A percentile compares a stretch with the other conserved stretches of the same genome.
phyloP scores from a whole-genome alignment of 768 basidiomycete species.

The Russula abietina region DNA sequence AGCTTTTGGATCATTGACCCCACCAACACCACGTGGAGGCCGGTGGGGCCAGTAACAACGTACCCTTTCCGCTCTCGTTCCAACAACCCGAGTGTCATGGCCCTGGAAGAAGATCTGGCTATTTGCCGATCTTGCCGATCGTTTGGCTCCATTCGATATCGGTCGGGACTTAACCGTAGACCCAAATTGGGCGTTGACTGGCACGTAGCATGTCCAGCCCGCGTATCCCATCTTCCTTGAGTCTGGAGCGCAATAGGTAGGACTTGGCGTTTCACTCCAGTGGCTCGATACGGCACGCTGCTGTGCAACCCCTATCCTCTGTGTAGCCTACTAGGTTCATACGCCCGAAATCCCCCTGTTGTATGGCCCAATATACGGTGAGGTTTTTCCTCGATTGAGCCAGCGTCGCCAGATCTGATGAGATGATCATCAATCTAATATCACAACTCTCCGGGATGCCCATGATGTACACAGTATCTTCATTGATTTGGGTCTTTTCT shows the following conservation, averaged over 20 bases:
- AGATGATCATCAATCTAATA: background rate
- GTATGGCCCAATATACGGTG: too few relatives aligned
- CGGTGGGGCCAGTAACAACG: background rate
- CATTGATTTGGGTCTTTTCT: background rate
- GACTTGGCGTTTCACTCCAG: background rate
- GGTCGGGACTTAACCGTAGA: slow-evolving; percentile 1
- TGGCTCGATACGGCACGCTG: background rate
- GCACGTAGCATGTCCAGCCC: background rate
- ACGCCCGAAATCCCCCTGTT: background rate
- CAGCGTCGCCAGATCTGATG: background rate
- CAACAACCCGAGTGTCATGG: background rate
- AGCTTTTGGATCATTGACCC: background rate
- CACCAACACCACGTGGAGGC: background rate
- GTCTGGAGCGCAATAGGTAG: too few relatives aligned
- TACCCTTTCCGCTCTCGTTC: background rate
- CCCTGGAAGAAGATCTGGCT: background rate
- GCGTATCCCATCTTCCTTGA: background rate
- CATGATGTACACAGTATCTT: background rate
- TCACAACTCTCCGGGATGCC: background rate
- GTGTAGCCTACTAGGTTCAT: background rate
- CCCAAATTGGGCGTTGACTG: background rate
- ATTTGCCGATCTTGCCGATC: background rate
- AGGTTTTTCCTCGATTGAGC: background rate
- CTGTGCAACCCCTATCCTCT: slow-evolving; percentile 8
- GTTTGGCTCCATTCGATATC: slow-evolving; percentile 8